Evolutionary conservation across 768 basidiomycete genomes (phyloP).

Genomic region (Kwoniella mangroviensis): DNA sequence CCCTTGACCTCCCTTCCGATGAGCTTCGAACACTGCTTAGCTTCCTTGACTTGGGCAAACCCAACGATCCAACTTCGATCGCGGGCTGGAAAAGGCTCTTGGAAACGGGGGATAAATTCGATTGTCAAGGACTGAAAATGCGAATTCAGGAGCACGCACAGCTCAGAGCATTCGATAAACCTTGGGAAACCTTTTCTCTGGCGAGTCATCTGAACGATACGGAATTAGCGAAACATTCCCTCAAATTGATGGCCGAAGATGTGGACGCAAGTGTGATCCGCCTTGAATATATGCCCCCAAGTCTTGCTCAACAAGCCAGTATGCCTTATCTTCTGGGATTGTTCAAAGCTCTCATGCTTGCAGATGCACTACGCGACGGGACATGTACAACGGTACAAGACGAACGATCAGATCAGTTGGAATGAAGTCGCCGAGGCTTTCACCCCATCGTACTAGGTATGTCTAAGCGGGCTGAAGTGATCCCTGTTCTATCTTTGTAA

Average conservation of each 20-base stretch:
- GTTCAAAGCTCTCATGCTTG: background rate
- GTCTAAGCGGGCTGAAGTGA: too few species aligned
- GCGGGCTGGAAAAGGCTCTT: background rate
- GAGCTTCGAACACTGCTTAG: slow-evolving; percentile 1
- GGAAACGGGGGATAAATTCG: background rate
- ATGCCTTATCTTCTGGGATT: background rate
- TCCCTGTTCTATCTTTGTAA: too few species aligned
- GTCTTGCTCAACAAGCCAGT: background rate
- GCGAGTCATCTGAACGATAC: background rate
- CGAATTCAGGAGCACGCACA: background rate
- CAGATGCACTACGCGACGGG: background rate
- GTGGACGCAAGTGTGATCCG: background rate
- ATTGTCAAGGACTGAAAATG: background rate
- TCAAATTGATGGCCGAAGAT: background rate
- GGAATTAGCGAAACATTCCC: background rate
- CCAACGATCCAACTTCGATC: background rate
- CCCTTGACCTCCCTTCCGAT: background rate
- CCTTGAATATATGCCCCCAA: background rate
- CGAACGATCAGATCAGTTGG: background rate
- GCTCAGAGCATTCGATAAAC: background rate
- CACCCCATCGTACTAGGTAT: background rate
- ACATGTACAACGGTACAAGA: background rate
- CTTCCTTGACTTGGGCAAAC: background rate
- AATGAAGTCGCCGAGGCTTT: background rate
- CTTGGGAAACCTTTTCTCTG: slow-evolving; percentile 6